Evolutionary conservation across 805 yeast genomes (phyloP).

Genomic region (Saccharomyces eubayanus): DNA sequence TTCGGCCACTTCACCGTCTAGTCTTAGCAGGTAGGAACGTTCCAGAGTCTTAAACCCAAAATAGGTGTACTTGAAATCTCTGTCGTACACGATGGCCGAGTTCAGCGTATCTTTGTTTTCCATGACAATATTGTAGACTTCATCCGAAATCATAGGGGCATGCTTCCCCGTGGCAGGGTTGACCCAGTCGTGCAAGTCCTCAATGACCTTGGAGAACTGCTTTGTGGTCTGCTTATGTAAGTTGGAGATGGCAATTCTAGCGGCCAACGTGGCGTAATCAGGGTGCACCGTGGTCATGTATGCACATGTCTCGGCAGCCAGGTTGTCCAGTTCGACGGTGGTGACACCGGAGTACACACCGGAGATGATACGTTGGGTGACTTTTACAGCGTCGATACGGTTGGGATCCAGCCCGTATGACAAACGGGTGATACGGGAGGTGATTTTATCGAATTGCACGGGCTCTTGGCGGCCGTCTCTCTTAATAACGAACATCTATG

Average conservation of each 20-base stretch:
- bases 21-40: constrained; percentile 69
- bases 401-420: constrained; percentile 89
- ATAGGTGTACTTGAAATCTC: constrained; percentile 73
- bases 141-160: constrained; percentile 64
- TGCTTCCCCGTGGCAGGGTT: constrained; percentile 70
- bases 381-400: constrained; percentile 91
- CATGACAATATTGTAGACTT: constrained; percentile 54
- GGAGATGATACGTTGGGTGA: constrained; percentile 89
- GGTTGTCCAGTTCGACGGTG: constrained; percentile 73
- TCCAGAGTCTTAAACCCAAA: constrained; percentile 91
- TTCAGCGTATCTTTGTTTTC: constrained; percentile 59
- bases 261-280: constrained; percentile 92
- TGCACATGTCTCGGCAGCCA: constrained; percentile 96
- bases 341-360: constrained; percentile 98
- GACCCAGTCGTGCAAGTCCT: constrained; percentile 63
- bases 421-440: constrained; percentile 86
- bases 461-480: constrained; percentile 94
- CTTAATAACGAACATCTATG: constrained; percentile 68
- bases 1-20: constrained; percentile 64
- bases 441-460: constrained; percentile 91
- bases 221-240: constrained; percentile 91
- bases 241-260: constrained; percentile 90
- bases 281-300: constrained; percentile 96
- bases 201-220: constrained; percentile 69
- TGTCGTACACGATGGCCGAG: constrained; percentile 61